Percentiles rank a stretch among this genome's conserved stretches.
phyloP scores from a whole-genome alignment of 2,329 filamentous ascomycete genomes.

The Stagonosporopsis tanaceti region DNA sequence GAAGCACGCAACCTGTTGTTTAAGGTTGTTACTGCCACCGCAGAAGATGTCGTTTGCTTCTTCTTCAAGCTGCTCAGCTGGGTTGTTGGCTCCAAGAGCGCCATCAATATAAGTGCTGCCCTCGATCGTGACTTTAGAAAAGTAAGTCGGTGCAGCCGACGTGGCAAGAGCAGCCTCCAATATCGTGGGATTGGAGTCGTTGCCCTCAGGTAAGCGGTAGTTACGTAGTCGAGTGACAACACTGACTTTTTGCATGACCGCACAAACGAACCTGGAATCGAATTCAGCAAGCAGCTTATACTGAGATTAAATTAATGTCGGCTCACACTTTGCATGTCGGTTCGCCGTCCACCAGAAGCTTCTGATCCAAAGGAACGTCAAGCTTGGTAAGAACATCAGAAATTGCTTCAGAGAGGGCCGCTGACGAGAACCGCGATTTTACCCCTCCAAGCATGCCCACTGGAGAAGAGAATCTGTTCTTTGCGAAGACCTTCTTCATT shows the following conservation, averaged over 20 bases:
- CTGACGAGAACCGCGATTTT: constrained; percentile 18
- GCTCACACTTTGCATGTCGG: constrained; percentile 8
- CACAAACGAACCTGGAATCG: not conserved
- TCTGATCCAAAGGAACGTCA: not conserved
- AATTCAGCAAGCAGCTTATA: not conserved
- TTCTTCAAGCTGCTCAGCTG: constrained; percentile 50
- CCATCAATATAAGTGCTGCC: constrained; percentile 53
- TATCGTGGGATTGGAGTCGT: constrained; percentile 29
- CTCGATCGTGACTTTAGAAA: constrained; percentile 50
- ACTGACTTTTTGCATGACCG: constrained; percentile 1
- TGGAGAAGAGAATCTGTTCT: not conserved
- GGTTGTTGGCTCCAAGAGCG: constrained; percentile 53
- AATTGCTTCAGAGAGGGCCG: constrained; percentile 11
- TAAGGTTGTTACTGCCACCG: constrained; percentile 2
- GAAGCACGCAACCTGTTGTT: constrained; percentile 22
- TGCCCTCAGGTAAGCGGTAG: constrained; percentile 14
- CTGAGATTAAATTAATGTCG: not conserved
- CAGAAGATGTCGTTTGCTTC: constrained; percentile 35
- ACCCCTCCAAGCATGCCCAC: constrained; percentile 7
- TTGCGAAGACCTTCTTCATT: constrained; percentile 13
- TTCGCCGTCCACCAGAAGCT: not conserved
- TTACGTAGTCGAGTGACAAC: constrained; percentile 48
- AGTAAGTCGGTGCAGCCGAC: constrained; percentile 30
- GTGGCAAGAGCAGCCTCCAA: constrained; percentile 39
- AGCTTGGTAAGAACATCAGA: not conserved